These are phyloP conservation scores for Cnidoscolus chayamansa DNA, from an alignment of 441 rosid species.

Conservation along the genomic window DNA sequence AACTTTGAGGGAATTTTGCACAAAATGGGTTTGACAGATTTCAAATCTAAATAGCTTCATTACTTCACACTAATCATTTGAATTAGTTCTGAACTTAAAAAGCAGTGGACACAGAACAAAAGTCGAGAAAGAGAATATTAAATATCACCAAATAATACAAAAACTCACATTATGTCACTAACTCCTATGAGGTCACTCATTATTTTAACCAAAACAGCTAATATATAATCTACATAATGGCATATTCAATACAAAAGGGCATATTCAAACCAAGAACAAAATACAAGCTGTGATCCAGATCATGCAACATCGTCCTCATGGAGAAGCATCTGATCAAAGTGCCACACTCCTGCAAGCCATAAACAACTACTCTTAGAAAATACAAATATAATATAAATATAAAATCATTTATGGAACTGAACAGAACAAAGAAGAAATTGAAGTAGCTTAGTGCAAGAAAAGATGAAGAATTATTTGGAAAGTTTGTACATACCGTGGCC, in stretches of 20 bases:
- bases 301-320: slow-evolving; percentile 26
- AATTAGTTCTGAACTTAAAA: no score
- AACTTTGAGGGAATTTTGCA: not conserved
- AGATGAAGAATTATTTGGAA: not conserved
- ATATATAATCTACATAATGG: no score
- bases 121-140: not conserved
- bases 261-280: not conserved
- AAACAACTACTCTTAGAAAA: not conserved
- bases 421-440: not conserved
- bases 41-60: not conserved
- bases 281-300: slow-evolving; percentile 3
- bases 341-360: slow-evolving; percentile 48
- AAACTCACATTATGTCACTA: not conserved
- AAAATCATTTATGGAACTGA: not conserved
- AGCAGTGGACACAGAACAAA: no score
- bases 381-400: no score
- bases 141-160: not conserved
- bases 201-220: not conserved
- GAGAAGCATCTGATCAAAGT: slow-evolving; percentile 53
- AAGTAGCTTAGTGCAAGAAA: not conserved
- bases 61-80: no score
- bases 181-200: not conserved
- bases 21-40: not conserved
- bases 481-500: slow-evolving; percentile 49
- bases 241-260: not conserved